Percentiles rank a stretch among this genome's conserved stretches.
These are phyloP conservation scores for Mucor indicus DNA, from an alignment of 371 early-diverging fungal species.

Conservation along the genomic window DNA sequence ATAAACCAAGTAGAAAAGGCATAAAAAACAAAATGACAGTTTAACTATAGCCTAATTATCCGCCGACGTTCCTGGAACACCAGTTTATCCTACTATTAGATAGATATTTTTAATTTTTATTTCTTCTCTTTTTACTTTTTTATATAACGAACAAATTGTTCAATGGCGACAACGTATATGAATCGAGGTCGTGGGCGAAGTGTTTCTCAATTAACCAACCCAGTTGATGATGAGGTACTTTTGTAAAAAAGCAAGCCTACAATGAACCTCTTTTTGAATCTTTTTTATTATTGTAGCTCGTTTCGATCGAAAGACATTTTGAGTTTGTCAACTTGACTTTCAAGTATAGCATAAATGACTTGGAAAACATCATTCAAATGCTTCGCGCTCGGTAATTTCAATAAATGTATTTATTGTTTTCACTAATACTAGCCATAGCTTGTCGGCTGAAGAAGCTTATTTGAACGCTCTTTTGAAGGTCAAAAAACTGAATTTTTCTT, in stretches of 20 bases:
- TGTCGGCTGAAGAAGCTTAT: conserved; percentile 43
- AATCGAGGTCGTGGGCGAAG: conserved; percentile 7
- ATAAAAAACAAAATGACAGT: no score
- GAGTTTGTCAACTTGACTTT: conserved; percentile 37
- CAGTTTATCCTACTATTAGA: no score
- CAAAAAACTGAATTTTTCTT: conserved; percentile 12
- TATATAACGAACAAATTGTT: no score
- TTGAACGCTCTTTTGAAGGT: conserved; percentile 26
- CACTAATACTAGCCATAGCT: not conserved
- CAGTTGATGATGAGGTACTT: conserved; percentile 4
- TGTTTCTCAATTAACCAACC: conserved; percentile 6
- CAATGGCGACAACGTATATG: not conserved
- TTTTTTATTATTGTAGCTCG: conserved; percentile 1
- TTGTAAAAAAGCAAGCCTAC: not conserved
- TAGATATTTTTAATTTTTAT: not conserved
- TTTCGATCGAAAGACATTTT: conserved; percentile 32
- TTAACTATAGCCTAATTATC: no score
- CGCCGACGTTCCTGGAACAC: no score
- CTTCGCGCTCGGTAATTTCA: conserved; percentile 35
- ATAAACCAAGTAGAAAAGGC: no score
- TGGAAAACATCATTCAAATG: conserved; percentile 33
- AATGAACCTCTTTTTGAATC: not conserved
- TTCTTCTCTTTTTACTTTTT: not conserved
- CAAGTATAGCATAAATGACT: conserved; percentile 40
- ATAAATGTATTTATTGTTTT: not conserved